Percentiles rank a stretch among this genome's conserved stretches.
Conservation (phyloP, 164 flowering plant genomes). For the Umbellularia californica region DNA sequence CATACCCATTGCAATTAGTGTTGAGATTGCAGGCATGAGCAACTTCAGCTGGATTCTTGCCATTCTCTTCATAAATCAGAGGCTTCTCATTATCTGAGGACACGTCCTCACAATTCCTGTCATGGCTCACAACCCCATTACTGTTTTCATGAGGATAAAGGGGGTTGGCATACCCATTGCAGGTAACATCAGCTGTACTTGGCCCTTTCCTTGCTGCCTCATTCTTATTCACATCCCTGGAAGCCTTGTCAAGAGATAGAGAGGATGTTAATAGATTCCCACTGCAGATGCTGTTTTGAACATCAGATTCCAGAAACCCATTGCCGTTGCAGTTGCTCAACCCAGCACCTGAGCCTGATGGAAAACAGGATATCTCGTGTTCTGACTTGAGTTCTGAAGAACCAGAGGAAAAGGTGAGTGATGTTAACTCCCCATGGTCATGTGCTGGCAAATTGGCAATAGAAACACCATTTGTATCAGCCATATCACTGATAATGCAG, state of each 20-base stretch:
- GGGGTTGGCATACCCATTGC: not conserved
- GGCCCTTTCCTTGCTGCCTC: slow-evolving; percentile 9
- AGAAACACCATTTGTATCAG: slow-evolving; percentile 1
- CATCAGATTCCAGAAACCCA: not conserved
- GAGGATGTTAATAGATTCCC: slow-evolving; percentile 9
- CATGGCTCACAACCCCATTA: not conserved
- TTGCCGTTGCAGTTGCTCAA: not conserved
- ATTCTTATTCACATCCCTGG: slow-evolving; percentile 6
- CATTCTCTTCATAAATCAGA: not conserved
- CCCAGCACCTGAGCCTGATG: not conserved
- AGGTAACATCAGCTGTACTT: slow-evolving; percentile 12
- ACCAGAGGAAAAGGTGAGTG: not conserved
- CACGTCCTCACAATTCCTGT: not conserved
- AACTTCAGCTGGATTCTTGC: not conserved
- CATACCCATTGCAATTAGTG: not conserved
- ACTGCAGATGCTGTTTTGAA: not conserved
- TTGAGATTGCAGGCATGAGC: not conserved
- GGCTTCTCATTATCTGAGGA: not conserved
- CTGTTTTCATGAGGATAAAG: not conserved
- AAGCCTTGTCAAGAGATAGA: slow-evolving; percentile 31
- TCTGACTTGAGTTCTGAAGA: slow-evolving; percentile 7
- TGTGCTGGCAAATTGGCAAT: not conserved
- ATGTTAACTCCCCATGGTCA: not conserved
- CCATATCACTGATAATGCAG: slow-evolving; percentile 2
- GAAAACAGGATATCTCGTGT: not conserved